Evolutionary conservation across 2,329 filamentous ascomycete genomes (phyloP), one percentile per base, ranked within the genome.

Genomic region (Colletotrichum tanaceti): DNA sequence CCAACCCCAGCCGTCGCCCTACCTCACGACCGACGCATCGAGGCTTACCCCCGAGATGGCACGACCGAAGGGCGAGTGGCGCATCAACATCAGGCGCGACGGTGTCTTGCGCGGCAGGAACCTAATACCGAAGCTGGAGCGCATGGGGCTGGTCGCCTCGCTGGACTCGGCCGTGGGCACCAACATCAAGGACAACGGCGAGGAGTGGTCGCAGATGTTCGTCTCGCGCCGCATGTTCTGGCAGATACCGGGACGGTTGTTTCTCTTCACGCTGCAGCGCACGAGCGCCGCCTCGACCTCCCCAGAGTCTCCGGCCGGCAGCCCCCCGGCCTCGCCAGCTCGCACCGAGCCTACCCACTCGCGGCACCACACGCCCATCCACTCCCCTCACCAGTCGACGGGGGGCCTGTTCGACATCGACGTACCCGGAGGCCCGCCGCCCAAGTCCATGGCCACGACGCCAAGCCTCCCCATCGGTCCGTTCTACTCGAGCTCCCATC

Each of bases 91-190:
- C 78, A 93, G 90, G 78, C 85, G 91, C 11, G 93, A 97, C 73
- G 95, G 95, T n/a, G 91, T 97, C 46, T 89, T 98, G 77, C 90
- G 93, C 72, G 91, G 92, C 46, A 89, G 89, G 68, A 93, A 96
- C 72, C 82, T 97, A 71, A 87, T 98, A 50, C 92, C 93, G 28
- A 97, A 98, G 83, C 87, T 98, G 52, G 95, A 98, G 82, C 88
- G 94, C 63, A 98, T 98, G 94, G 94, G 94, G 0, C 80, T 98
- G 60, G 89, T 98, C 58, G 85, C 90, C 0, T 91, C 87, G 28
- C 86, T 92, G 62, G 91, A 97, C 74, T 93, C 92, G 0, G 86
- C 87, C 1, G 92, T 96, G 2, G 93, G 93, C 5, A 83, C 86
- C 0, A 86, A 87, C 44, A 78, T 87, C 50, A 87, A 90, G 58